Base-by-base conservation (phyloP, 805 yeast genomes). In the Kurtzmaniella cleridarum region DNA sequence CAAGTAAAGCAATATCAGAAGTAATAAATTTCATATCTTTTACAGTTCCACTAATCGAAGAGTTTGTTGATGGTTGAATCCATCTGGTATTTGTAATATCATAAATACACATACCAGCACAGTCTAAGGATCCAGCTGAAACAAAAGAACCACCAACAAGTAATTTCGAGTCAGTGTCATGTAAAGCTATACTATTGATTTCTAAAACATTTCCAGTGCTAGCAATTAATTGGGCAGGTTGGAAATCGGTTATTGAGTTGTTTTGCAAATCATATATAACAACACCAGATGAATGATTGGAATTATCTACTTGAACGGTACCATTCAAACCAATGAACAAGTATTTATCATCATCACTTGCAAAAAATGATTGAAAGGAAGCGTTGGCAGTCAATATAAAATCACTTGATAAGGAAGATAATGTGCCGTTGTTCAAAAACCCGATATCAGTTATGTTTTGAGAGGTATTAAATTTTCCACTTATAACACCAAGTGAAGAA, bases 101-200 rank as follows among this genome's bases (percentile, higher is more conserved):
- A 54, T 76, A 86, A 27, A 81, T 60, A 55, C 96, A 89, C 28
- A 90, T 58, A 1, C 77, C 72, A 2, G 66, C 56, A 59, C 96
- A 89, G 18, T 62, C 57, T 26, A 73, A 60, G 3, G 76, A 62
- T 0, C 83, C 81, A 2, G 84, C 80, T 15, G 66, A 55, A 15
- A 69, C 72, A 54, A 85, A 88, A 32, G 73, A 67, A 17, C 97
- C 96, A 30, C 84, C 95, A 10, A 85, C 85, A 24, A 81, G 66
- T 20, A 88, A 59, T 36, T 53, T 48, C n/a, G 53, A 46, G 5
- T 48, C 53, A 18, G 52, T 49, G 32, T 64, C 69, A 41, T 60
- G 58, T 27, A 56, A 52, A 3, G 55, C 70, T 39, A 69, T 49
- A 4, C 69, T 48, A 40, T 61, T 66, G n/a, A 69, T 60, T 9